Evolutionary conservation across 1,284 basidiomycete species (phyloP), one percentile per base, ranked within the genome.

Genomic region (Rhodofomes roseus): DNA sequence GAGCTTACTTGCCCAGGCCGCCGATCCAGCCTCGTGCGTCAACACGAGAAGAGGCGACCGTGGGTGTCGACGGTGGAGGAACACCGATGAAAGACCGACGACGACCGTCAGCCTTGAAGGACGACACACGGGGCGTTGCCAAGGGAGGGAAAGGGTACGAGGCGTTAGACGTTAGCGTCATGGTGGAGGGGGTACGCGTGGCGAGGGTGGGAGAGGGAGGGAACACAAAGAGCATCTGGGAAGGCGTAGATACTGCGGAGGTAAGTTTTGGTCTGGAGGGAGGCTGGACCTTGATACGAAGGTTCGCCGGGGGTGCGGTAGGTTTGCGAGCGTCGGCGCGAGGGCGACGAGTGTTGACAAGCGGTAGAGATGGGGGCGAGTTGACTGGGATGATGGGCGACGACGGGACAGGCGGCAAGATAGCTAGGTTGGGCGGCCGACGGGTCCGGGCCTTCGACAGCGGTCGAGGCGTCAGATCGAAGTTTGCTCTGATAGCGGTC

Each of bases 141-240:
- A 84, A 70, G 51, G 79, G 76, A 12, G 86, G 84, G 73, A 89
- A 88, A 18, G 86, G 82, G 51, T 82, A 76, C 41, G 78, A 71
- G 31, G 74, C 76, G 63, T 78, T 86, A 63, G 83, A 89, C 62
- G 81, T 92, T 63, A 91, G 76, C 55, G 85, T 91, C 80, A 87
- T 86, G 51, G 85, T 92, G 63, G 83, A 87, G 50, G 86, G 88
- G 60, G 84, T 92, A 51, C 84, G 81, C 43, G 82, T 79, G 60
- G 77, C 78, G 59, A 81, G 70, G 7, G 83, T 87, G 9, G 90
- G 89, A 14, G 89, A 91, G 39, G 90, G 89, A 2, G 90, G 90
- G 70, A 93, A 93, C 41, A 93, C 86, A 67, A 93, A 92, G 52
- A 93, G 77, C 0, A 90, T 93, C 70, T 92, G 90, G 0, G 89